Conservation (phyloP, 2,329 filamentous ascomycete genomes). For the Ophiostoma pallidulum region DNA sequence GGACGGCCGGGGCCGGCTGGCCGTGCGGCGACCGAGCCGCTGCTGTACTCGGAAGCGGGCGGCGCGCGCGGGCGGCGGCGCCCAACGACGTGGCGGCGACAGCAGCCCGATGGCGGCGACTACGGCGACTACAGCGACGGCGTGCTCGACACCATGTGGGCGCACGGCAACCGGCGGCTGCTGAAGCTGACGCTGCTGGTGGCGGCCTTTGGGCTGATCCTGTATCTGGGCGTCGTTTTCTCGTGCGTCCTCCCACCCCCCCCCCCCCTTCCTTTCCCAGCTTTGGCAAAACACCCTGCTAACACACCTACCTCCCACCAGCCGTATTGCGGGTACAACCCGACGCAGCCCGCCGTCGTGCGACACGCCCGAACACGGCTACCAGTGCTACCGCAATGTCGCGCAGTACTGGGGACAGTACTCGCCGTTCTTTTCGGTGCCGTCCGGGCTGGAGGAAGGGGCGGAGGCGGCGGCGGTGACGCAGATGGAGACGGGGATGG, state of each 20-base stretch:
- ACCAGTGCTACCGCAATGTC: constrained; percentile 51
- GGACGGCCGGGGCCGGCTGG: neutral
- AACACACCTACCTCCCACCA: too few species aligned
- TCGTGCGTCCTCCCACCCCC: constrained; percentile 12
- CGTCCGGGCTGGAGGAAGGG: constrained; percentile 41
- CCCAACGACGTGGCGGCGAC: too few species aligned
- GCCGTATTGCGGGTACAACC: too few species aligned
- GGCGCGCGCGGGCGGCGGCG: neutral
- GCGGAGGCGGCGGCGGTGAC: too few species aligned
- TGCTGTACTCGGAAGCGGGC: neutral
- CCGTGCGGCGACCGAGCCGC: neutral
- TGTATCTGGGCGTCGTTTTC: constrained; percentile 19
- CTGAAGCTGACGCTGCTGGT: constrained; percentile 18
- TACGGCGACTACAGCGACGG: constrained; percentile 2
- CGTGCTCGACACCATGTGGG: constrained; percentile 10
- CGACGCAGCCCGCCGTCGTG: constrained; percentile 27
- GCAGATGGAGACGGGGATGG: too few species aligned
- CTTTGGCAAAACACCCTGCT: too few species aligned
- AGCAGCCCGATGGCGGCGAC: neutral
- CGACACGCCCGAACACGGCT: constrained; percentile 46
- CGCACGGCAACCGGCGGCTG: constrained; percentile 13
- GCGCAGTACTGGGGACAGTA: constrained; percentile 79
- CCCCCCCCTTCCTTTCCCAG: too few species aligned
- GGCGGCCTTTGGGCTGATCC: constrained; percentile 17
- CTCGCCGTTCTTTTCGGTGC: constrained; percentile 70